These are phyloP conservation scores for Teratosphaeria nubilosa DNA, from an alignment of 2,329 filamentous ascomycete genomes.

Conservation along the genomic window DNA sequence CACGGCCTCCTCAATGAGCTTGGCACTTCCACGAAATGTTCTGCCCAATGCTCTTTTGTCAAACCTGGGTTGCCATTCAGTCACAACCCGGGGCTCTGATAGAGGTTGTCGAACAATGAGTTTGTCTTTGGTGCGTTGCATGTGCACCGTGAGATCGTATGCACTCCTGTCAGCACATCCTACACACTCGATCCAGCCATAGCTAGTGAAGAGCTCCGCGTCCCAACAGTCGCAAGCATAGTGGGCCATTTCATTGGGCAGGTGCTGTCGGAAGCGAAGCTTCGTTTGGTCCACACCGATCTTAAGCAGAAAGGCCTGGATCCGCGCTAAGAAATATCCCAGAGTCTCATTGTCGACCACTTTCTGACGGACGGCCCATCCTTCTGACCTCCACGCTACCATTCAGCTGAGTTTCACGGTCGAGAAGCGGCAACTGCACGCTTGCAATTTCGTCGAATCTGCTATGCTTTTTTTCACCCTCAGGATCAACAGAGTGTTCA, in stretches of 20 bases:
- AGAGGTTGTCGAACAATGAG: slow-evolving; percentile 76
- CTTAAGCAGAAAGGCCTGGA: slow-evolving; percentile 79
- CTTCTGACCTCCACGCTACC: slow-evolving; percentile 69
- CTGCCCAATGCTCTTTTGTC: slow-evolving; percentile 96
- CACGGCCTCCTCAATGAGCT: slow-evolving; percentile 73
- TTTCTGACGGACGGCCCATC: slow-evolving; percentile 67
- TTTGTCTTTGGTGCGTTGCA: slow-evolving; percentile 80
- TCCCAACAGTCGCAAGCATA: slow-evolving; percentile 98
- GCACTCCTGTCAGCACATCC: slow-evolving; percentile 93
- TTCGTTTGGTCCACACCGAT: slow-evolving; percentile 81
- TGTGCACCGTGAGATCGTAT: slow-evolving; percentile 86
- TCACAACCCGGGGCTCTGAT: slow-evolving; percentile 64
- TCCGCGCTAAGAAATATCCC: slow-evolving; percentile 92
- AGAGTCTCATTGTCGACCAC: slow-evolving; percentile 95
- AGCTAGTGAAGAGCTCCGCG: slow-evolving; percentile 80
- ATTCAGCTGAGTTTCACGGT: slow-evolving; percentile 73
- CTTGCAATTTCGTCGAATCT: slow-evolving; percentile 80
- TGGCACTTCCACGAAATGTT: slow-evolving; percentile 88
- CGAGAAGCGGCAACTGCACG: slow-evolving; percentile 71
- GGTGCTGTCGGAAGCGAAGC: slow-evolving; percentile 93
- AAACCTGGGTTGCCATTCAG: slow-evolving; percentile 80
- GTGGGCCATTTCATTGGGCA: slow-evolving; percentile 83
- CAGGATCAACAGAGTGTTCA: slow-evolving; percentile 93
- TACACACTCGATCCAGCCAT: slow-evolving; percentile 97
- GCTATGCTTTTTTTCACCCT: slow-evolving; percentile 85